Percentiles rank a stretch among this genome's conserved stretches.
Conservation (phyloP, 2,329 filamentous ascomycete species). For the Fusarium ambrosium region DNA sequence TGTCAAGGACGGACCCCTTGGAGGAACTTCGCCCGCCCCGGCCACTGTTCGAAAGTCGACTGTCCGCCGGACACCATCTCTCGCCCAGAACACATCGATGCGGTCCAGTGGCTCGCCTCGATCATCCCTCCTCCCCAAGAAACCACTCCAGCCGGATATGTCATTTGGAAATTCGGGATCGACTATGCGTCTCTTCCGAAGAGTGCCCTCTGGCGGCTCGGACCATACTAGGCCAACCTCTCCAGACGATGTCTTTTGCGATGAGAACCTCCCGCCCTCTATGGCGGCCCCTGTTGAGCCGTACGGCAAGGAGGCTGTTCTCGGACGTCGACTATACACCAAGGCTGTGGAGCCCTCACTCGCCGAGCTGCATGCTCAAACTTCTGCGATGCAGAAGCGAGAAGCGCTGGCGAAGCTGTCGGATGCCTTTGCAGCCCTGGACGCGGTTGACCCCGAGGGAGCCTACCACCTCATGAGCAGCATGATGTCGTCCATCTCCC, state of each 20-base stretch:
- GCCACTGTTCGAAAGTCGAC: constrained; percentile 74
- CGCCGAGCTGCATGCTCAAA: constrained; percentile 89
- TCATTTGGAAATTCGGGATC: constrained; percentile 95
- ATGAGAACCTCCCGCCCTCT: constrained; percentile 75
- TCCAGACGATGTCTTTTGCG: constrained; percentile 60
- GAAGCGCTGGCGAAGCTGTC: constrained; percentile 87
- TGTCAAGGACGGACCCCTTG: constrained; percentile 71
- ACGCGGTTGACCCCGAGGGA: constrained; percentile 90
- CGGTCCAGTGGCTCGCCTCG: constrained; percentile 59
- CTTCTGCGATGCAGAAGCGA: constrained; percentile 73
- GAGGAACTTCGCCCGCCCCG: constrained; percentile 65
- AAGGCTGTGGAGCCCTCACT: constrained; percentile 87
- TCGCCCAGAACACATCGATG: constrained; percentile 52
- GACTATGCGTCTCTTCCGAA: constrained; percentile 90
- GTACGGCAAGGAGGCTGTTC: constrained; percentile 82
- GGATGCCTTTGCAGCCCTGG: constrained; percentile 86
- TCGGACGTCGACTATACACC: constrained; percentile 85
- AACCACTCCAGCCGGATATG: constrained; percentile 88
- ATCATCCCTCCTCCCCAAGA: constrained; percentile 68
- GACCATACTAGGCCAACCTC: constrained; percentile 55
- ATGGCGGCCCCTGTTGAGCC: constrained; percentile 64
- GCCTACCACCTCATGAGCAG: constrained; percentile 86
- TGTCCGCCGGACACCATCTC: constrained; percentile 62
- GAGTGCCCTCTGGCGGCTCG: constrained; percentile 80
- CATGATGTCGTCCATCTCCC: constrained; percentile 79